Base-by-base conservation (phyloP, 345 rosid species). In the Eutrema yunnanense region DNA sequence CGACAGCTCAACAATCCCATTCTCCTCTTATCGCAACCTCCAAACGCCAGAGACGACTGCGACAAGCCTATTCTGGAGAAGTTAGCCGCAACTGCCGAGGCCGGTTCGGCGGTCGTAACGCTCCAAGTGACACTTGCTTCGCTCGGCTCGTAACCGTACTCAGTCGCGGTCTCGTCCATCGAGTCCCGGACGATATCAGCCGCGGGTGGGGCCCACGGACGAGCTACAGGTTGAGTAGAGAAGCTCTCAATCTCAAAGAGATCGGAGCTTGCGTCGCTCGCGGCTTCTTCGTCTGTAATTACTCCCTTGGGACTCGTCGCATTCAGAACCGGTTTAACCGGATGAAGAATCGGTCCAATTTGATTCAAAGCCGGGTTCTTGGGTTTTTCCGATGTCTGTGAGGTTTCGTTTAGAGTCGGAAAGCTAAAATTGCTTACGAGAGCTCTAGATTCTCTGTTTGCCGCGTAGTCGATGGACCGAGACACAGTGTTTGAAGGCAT, bases 221-320 rank as follows among this genome's bases (percentile, higher is more conserved):
- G 75, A 63, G 54, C 16, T 5, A 83, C 56, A 1, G 83, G 76
- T 50, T 90, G 92, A 36, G 96, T 86, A 13, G 99, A 85, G 78
- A 95, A 86, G 81, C 99, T 95, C 82, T 95, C 99, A 0, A 95
- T 92, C 86, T 95, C 99, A 27, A 95, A 95, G 60, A 92, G 79
- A 76, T 95, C 97, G 0, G 99, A 95, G 79, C 99, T 92, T 2
- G 96, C 89, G 61, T 95, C 97, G 49, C 99, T 95, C 12, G 83
- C 86, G 4, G 78, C 82, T 50, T 88, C 97, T 40, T 91, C 96
- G 12, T 84, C 89, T 0, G 49, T 56, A 29, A 3, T 56, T 8
- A 22, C 6, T 34, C 56, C 67, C 49, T 68, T 75, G 16, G 71
- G 72, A 42, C 55, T 70, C 4, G 22, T 12, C 1, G 2, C 73